Evolutionary conservation across 208 protist genomes (phyloP).

Genomic region (Porcisia deanei): DNA sequence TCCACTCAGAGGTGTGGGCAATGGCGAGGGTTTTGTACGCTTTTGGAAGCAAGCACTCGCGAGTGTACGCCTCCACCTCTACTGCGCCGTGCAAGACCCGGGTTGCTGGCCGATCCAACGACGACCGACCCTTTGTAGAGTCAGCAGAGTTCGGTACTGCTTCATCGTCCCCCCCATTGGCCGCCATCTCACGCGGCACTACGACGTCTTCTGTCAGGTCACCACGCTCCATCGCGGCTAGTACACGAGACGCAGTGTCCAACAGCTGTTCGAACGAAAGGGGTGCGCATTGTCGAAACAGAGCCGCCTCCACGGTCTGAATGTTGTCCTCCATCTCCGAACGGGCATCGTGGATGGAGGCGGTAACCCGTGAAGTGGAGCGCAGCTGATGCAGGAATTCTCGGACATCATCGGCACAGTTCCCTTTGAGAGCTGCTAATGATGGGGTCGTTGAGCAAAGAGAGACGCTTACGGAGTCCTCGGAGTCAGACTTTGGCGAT

Average conservation of each 20-base stretch:
- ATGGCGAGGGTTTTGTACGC: constrained; percentile 44
- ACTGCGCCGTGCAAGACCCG: constrained; percentile 58
- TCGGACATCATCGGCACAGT: constrained; percentile 9
- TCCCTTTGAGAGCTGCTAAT: constrained; percentile 4
- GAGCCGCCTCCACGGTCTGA: constrained; percentile 36
- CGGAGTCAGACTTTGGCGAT: background rate
- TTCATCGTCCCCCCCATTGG: background rate
- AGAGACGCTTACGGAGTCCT: background rate
- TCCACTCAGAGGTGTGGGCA: constrained; percentile 79
- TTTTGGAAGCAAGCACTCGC: constrained; percentile 42
- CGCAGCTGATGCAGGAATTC: constrained; percentile 21
- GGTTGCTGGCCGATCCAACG: background rate
- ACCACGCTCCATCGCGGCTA: constrained; percentile 69
- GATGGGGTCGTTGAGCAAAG: background rate
- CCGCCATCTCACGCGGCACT: constrained; percentile 37
- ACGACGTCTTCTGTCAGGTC: constrained; percentile 35
- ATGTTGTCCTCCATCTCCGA: constrained; percentile 71
- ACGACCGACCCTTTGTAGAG: background rate
- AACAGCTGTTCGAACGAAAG: constrained; percentile 61
- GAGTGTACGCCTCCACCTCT: constrained; percentile 59
- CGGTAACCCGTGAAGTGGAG: constrained; percentile 15
- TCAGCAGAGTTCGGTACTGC: background rate
- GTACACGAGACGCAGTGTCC: constrained; percentile 42
- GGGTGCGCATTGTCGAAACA: constrained; percentile 49
- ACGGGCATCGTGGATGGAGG: constrained; percentile 31